A percentile compares a stretch with the other conserved stretches of the same genome.
phyloP scores from a whole-genome alignment of 208 protist species.

The Hexamita inflata region DNA sequence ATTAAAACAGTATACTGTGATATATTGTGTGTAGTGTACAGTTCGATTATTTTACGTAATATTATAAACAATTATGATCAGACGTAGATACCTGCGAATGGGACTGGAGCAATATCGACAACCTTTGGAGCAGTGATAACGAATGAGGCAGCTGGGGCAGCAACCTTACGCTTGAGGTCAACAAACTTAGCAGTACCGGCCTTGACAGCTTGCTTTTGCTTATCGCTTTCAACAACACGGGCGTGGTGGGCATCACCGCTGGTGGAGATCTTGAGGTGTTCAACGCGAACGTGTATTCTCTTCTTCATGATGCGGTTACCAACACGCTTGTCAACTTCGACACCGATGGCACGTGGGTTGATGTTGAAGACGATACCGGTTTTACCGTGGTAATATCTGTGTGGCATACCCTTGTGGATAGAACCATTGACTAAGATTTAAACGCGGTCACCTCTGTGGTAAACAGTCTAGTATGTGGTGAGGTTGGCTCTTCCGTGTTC shows the following conservation, averaged over 20 bases:
- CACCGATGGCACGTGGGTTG: conserved; percentile 85
- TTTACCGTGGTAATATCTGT: conserved; percentile 99
- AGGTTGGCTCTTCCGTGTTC: conserved; percentile 69
- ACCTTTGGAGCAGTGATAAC: too few species aligned
- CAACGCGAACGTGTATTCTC: conserved; percentile 95
- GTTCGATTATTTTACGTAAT: too few species aligned
- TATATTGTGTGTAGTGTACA: too few species aligned
- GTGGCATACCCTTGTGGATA: conserved; percentile 96
- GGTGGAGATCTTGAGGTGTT: conserved; percentile 76
- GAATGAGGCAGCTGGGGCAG: too few species aligned
- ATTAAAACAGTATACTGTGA: too few species aligned
- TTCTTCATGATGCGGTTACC: conserved; percentile 87
- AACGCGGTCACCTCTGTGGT: conserved; percentile 95
- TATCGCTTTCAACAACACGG: conserved; percentile 41
- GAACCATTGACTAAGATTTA: conserved; percentile 87
- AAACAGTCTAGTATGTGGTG: conserved; percentile 79
- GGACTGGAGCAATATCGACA: too few species aligned
- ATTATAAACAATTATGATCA: too few species aligned
- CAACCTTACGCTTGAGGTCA: too few species aligned
- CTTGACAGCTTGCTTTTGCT: background rate
- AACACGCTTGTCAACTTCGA: conserved; percentile 95
- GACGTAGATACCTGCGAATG: too few species aligned
- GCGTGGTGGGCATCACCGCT: conserved; percentile 62
- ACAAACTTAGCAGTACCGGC: too few species aligned
- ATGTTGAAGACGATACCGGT: conserved; percentile 98